Evolutionary conservation across 768 basidiomycete genomes (phyloP), one percentile per base, ranked within the genome.

Genomic region (Mycena maculata): DNA sequence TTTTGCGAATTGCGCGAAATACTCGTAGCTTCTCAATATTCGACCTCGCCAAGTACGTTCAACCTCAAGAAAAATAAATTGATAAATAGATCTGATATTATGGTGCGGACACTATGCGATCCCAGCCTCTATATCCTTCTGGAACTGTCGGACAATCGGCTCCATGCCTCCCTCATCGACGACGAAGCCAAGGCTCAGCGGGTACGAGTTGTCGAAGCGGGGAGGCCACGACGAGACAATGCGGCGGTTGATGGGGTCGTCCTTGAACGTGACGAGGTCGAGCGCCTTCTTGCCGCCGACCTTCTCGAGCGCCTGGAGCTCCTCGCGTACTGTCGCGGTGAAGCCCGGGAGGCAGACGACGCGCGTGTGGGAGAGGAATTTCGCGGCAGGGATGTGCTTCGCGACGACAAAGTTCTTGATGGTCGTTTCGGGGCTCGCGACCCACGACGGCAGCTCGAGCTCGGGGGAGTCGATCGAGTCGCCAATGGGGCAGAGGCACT

Each of bases 341-440:
- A 90, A 86, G 0, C 89, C 89, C 2, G 89, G 89, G 3, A 88
- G 74, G 68, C 86, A 88, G 38, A 89, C 82, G 9, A 86, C 85
- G 57, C 88, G 82, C 0, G 83, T 85, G 75, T 86, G 84, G 2
- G 74, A 28, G 6, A 74, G 50, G 67, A 88, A 85, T 11, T 72
- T 75, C 11, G 75, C 74, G 4, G 84, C 80, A 18, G 83, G 81
- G 60, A 90, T 71, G 56, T 82, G 78, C 69, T 82, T 81, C 7
- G 86, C 85, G 61, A 79, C 76, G 38, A 87, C 75, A 60, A 90
- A 79, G 74, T 90, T 90, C 53, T 78, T 72, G 62, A 88, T 80
- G 15, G 87, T 85, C 13, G 84, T 86, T 63, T 82, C 78, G 2
- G 86, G 83, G 22, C 83, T 81, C 6, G 84, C 83, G 36, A 89